These are phyloP conservation scores for Mucor lusitanicus DNA, from an alignment of 371 early-diverging fungal genomes.

Conservation along the genomic window DNA sequence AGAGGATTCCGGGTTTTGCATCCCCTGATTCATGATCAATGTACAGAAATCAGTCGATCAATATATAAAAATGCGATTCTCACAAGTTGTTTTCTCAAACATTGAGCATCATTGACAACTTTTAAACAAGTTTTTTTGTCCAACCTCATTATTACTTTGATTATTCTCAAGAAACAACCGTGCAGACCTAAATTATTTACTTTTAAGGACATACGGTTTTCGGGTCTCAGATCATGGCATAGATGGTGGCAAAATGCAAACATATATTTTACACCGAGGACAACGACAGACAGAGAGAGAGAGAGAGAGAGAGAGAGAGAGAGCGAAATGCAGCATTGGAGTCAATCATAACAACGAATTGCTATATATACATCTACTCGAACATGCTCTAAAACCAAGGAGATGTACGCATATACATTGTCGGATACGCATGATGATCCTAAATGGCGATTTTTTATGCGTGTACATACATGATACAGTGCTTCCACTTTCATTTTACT, in stretches of 20 bases:
- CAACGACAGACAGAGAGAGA: no score
- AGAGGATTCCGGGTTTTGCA: background rate
- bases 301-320: no score
- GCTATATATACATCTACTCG: background rate
- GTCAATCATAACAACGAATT: background rate
- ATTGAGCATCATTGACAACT: conserved; percentile 8
- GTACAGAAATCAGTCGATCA: conserved; percentile 14
- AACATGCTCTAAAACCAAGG: no score
- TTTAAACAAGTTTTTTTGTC: conserved; percentile 16
- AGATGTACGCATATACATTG: background rate
- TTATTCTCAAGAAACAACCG: conserved; percentile 10
- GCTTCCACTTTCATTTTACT: no score
- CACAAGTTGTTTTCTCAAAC: background rate
- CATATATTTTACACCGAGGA: no score
- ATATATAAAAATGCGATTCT: background rate
- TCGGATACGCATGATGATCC: conserved; percentile 15
- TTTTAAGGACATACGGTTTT: conserved; percentile 21
- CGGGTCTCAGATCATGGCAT: background rate
- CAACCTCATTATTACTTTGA: background rate
- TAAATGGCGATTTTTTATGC: conserved; percentile 3
- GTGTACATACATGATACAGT: background rate
- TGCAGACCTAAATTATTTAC: conserved; percentile 28
- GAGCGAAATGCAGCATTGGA: no score
- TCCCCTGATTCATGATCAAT: background rate
- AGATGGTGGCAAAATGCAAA: background rate